Percentiles rank a stretch among this genome's conserved stretches.
These are phyloP conservation scores for Toxicodendron radicans DNA, from an alignment of 345 rosid species.

Conservation along the genomic window DNA sequence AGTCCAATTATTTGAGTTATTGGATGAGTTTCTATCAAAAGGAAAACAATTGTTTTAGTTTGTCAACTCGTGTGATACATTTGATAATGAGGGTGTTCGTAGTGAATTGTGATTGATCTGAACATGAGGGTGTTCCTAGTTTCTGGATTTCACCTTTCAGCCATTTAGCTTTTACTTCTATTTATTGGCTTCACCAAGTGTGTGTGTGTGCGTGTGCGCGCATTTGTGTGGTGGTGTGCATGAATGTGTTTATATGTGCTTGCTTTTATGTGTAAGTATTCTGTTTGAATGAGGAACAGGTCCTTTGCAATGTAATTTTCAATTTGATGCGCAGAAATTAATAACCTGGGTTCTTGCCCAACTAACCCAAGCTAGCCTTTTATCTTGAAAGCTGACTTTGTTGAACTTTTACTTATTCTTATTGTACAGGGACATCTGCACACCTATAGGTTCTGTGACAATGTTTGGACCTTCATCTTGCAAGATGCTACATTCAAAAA, in stretches of 20 bases:
- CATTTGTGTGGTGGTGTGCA: background rate
- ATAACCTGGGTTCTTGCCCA: too few species aligned
- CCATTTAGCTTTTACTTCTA: background rate
- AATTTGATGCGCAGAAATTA: background rate
- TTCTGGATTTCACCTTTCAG: background rate
- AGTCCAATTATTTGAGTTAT: too few species aligned
- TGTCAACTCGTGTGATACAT: background rate
- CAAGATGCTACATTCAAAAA: conserved; percentile 67
- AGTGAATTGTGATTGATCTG: background rate
- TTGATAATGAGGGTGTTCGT: background rate
- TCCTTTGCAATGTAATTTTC: background rate
- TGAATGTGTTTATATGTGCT: background rate
- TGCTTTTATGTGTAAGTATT: background rate
- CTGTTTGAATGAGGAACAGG: background rate
- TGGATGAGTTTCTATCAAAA: too few species aligned
- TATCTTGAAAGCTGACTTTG: background rate
- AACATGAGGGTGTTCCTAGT: background rate
- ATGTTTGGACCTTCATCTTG: conserved; percentile 97
- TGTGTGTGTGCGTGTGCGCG: background rate
- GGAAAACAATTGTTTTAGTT: background rate
- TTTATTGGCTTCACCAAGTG: background rate
- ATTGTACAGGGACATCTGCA: conserved; percentile 88
- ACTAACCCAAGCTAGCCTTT: background rate
- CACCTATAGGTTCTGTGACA: conserved; percentile 99
- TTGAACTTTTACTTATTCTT: background rate